Evolutionary conservation across 441 rosid genomes (phyloP).

Genomic region (Gossypium davidsonii): DNA sequence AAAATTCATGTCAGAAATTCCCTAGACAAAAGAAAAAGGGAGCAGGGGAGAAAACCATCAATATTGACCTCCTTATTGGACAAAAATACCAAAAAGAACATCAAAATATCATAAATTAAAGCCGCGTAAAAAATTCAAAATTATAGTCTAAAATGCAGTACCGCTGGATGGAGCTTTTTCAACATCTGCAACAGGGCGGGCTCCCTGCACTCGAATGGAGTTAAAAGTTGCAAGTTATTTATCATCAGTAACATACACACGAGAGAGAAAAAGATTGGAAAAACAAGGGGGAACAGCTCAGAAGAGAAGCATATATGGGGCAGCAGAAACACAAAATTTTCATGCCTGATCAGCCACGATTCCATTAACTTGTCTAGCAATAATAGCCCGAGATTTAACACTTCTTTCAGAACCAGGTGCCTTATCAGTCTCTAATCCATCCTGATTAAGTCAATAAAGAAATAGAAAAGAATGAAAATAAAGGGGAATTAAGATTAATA

Average conservation of each 20-base stretch:
- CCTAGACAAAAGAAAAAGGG: neutral
- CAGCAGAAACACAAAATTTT: constrained; percentile 14
- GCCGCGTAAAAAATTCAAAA: neutral
- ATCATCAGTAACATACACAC: constrained; percentile 1
- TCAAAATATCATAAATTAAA: neutral
- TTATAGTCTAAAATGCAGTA: constrained; percentile 18
- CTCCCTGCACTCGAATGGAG: constrained; percentile 40
- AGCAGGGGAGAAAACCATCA: neutral
- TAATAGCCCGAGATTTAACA: constrained; percentile 55
- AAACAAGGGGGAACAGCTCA: neutral
- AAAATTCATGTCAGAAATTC: neutral
- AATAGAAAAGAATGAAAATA: neutral
- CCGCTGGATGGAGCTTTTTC: constrained; percentile 57
- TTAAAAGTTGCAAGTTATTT: neutral
- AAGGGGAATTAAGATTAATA: neutral
- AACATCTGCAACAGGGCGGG: constrained; percentile 40
- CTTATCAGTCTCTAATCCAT: constrained; percentile 64
- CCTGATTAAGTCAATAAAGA: constrained; percentile 36
- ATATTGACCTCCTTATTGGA: neutral
- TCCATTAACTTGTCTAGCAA: constrained; percentile 77
- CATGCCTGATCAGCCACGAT: constrained; percentile 76
- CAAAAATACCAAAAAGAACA: neutral
- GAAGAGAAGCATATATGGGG: neutral
- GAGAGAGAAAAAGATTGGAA: neutral
- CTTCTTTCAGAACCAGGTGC: constrained; percentile 58